Conservation (phyloP, 352 stramenopile species). For the Pythium plurisporium region DNA sequence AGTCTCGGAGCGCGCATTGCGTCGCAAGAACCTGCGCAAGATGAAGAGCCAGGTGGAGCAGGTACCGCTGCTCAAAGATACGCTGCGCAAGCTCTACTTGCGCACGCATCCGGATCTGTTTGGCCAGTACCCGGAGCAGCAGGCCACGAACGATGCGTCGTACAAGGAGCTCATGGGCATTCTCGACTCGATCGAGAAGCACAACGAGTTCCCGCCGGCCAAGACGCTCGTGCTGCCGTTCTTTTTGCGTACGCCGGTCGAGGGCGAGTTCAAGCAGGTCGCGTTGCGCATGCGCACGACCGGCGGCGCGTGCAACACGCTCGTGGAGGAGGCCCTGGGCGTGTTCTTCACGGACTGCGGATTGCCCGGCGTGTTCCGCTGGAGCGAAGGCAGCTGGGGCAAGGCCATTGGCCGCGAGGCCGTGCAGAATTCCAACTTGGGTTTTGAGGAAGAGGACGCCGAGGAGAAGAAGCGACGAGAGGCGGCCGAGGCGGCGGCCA, state of each 20-base stretch:
- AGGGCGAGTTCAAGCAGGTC: conserved; percentile 68
- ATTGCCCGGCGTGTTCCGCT: conserved; percentile 56
- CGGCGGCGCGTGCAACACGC: conserved; percentile 68
- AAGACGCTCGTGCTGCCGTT: conserved; percentile 69
- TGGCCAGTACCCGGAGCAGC: conserved; percentile 63
- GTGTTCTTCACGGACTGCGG: conserved; percentile 68
- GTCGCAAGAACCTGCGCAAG: conserved; percentile 75
- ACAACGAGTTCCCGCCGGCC: conserved; percentile 71
- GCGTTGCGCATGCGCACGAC: conserved; percentile 61
- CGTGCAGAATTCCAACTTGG: conserved; percentile 62
- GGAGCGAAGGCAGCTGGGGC: conserved; percentile 71
- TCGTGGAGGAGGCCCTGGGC: conserved; percentile 69
- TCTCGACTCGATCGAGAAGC: conserved; percentile 71
- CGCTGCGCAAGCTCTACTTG: conserved; percentile 77
- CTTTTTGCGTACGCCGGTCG: conserved; percentile 61
- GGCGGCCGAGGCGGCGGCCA: conserved; percentile 29
- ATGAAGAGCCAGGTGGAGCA: conserved; percentile 61
- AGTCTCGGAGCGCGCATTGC: conserved; percentile 62
- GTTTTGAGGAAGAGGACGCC: conserved; percentile 54
- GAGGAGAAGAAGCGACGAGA: conserved; percentile 36
- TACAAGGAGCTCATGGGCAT: conserved; percentile 83
- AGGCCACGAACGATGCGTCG: conserved; percentile 59
- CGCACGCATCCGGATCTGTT: conserved; percentile 78
- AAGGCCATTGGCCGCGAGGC: conserved; percentile 54
- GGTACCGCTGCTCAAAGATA: conserved; percentile 69